These are phyloP conservation scores for Cercospora janseana DNA, from an alignment of 2,329 filamentous ascomycete genomes.

Conservation along the genomic window DNA sequence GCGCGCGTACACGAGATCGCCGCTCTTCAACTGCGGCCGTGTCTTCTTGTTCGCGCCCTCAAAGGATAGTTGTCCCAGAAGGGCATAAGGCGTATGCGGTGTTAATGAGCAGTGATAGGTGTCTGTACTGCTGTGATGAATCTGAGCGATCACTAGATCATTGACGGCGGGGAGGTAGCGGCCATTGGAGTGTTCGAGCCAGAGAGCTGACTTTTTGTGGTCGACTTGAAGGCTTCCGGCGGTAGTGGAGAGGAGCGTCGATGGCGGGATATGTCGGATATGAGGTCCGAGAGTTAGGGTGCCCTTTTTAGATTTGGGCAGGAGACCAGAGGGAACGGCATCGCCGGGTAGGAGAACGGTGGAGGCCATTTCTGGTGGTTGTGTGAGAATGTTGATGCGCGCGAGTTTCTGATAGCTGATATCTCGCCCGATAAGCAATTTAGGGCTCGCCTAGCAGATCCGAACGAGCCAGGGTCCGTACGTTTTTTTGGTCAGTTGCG, in stretches of 20 bases:
- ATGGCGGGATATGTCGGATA: slow-evolving; percentile 76
- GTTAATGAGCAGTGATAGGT: slow-evolving; percentile 77
- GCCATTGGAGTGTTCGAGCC: slow-evolving; percentile 67
- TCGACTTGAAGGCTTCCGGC: slow-evolving; percentile 67
- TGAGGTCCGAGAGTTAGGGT: slow-evolving; percentile 81
- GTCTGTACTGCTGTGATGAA: slow-evolving; percentile 73
- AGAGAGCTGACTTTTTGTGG: slow-evolving; percentile 71
- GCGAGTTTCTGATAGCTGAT: neutral
- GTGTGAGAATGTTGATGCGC: neutral
- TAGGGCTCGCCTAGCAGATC: neutral
- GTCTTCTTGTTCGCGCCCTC: slow-evolving; percentile 92
- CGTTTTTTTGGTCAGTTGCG: slow-evolving; percentile 8
- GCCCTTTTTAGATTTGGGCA: slow-evolving; percentile 64
- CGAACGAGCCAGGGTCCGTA: slow-evolving; percentile 5
- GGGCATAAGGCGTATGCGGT: slow-evolving; percentile 59
- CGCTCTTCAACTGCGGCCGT: slow-evolving; percentile 69
- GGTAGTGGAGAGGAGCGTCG: slow-evolving; percentile 66
- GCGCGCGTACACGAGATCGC: slow-evolving; percentile 84
- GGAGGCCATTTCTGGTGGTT: slow-evolving; percentile 20
- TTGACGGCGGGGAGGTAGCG: slow-evolving; percentile 76
- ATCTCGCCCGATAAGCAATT: neutral
- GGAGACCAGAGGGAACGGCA: slow-evolving; percentile 60
- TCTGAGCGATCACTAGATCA: slow-evolving; percentile 84
- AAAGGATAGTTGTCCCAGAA: slow-evolving; percentile 86
- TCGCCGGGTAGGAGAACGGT: slow-evolving; percentile 82